Evolutionary conservation across 768 basidiomycete genomes (phyloP).

Genomic region (Calocybe indica): DNA sequence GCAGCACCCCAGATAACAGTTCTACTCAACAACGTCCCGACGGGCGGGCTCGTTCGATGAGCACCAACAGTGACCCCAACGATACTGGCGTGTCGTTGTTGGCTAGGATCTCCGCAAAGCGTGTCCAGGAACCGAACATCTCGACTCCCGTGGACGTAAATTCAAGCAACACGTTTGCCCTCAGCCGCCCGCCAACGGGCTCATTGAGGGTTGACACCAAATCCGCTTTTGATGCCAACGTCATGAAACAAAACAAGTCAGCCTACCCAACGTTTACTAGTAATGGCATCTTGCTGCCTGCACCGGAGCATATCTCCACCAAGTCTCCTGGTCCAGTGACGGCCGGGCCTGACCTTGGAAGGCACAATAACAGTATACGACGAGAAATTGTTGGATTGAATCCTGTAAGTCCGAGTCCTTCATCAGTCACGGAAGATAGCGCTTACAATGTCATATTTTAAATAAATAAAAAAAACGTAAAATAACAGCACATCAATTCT

Average conservation of each 20-base stretch:
- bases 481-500: constrained; percentile 38
- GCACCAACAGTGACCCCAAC: constrained; percentile 78
- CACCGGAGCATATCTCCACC: constrained; percentile 51
- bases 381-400: constrained; percentile 70
- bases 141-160: constrained; percentile 54
- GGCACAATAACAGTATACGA: constrained; percentile 58
- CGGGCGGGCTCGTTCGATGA: constrained; percentile 60
- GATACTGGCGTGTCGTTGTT: constrained; percentile 66
- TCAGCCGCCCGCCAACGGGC: constrained; percentile 61
- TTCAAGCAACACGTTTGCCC: constrained; percentile 33
- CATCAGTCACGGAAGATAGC: neutral
- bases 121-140: constrained; percentile 42
- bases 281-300: constrained; percentile 52
- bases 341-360: constrained; percentile 79
- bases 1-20: constrained; percentile 31
- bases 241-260: constrained; percentile 76
- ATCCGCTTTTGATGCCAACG: constrained; percentile 49
- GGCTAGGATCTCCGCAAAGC: constrained; percentile 68
- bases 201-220: constrained; percentile 68
- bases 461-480: constrained; percentile 15
- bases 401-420: constrained; percentile 39
- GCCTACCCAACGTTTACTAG: constrained; percentile 70
- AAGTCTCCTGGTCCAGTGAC: constrained; percentile 79
- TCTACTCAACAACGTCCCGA: constrained; percentile 49
- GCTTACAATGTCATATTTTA: neutral